Evolutionary conservation across 2,329 filamentous ascomycete genomes (phyloP), one percentile per base, ranked within the genome.

Genomic region (Alternaria sp.): DNA sequence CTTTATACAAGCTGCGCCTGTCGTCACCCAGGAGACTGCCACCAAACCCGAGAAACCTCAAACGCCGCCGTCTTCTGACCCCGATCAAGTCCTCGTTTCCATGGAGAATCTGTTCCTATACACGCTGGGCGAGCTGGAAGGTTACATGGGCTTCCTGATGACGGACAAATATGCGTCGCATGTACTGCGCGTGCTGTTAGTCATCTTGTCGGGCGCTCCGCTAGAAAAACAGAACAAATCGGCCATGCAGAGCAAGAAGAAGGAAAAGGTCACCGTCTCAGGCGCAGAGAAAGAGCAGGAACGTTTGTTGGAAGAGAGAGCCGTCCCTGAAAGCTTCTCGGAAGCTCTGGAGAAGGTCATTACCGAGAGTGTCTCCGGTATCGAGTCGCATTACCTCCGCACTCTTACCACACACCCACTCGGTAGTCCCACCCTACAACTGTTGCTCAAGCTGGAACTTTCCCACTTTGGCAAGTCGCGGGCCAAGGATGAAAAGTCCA

Each of bases 101-200:
- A 92, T 97, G 87, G 94, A 97, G 78, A 89, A 90, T 54, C 83
- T 97, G 58, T 96, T 97, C 75, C 85, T 98, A 46, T 84, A 89
- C 62, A 92, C 93, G 1, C 83, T 97, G 51, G 90, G 94, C 65
- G 95, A 98, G 81, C 82, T 99, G n/a, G 90, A 97, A 75, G 90
- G 89, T 12, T 90, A 93, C 63, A 84, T 97, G 71, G 88, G 90
- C 22, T 95, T 89, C 71, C 83, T 99, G 8, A 85, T 98, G 73
- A 96, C 93, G 1, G 93, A 98, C 75, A 81, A 84, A 48, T 98
- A 96, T 74, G 95, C 93, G 5, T 98, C 95, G 0, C 95, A 99
- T 75, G 91, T 92, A 0, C 84, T 99, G 43, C 88, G 95, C 48
- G 92, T 97, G 0, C 84, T 99, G 8, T 83, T 99, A 1, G 83